Conservation (phyloP, 192 early-diverging fungal species). For the Physocladia obscura region DNA sequence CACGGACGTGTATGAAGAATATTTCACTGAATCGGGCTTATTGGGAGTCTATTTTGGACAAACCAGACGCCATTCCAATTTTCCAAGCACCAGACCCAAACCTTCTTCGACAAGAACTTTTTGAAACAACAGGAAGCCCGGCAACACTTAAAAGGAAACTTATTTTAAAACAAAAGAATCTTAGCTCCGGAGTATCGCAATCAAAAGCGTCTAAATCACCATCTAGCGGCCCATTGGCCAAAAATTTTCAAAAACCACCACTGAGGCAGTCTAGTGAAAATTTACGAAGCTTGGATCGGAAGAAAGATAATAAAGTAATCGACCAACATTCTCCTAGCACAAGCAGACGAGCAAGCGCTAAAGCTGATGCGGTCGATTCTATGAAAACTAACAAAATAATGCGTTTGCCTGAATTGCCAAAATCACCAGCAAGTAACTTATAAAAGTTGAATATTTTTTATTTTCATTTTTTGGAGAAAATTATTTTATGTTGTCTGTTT, state of each 20-base stretch:
- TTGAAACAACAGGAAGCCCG: constrained; percentile 19
- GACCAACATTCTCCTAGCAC: neutral
- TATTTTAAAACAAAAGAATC: constrained; percentile 6
- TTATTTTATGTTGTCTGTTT: no score
- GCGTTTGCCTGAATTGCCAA: constrained; percentile 24
- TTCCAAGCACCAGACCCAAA: constrained; percentile 14
- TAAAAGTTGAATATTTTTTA: no score
- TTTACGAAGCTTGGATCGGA: neutral
- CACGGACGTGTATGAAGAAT: constrained; percentile 45
- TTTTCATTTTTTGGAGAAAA: no score
- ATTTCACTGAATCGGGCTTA: constrained; percentile 45
- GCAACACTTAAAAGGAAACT: constrained; percentile 21
- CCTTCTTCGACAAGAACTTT: constrained; percentile 18
- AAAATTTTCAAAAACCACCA: constrained; percentile 2
- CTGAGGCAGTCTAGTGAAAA: no score
- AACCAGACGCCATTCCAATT: constrained; percentile 43
- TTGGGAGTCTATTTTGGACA: constrained; percentile 48
- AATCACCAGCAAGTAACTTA: no score
- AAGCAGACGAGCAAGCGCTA: constrained; percentile 11
- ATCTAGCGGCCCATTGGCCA: neutral
- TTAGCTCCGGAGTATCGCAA: neutral
- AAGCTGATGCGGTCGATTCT: constrained; percentile 12
- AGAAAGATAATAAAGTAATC: neutral
- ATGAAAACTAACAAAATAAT: no score
- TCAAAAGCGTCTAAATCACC: neutral